Conservation (phyloP, 1,284 basidiomycete species). For the Peniophora sp. region DNA sequence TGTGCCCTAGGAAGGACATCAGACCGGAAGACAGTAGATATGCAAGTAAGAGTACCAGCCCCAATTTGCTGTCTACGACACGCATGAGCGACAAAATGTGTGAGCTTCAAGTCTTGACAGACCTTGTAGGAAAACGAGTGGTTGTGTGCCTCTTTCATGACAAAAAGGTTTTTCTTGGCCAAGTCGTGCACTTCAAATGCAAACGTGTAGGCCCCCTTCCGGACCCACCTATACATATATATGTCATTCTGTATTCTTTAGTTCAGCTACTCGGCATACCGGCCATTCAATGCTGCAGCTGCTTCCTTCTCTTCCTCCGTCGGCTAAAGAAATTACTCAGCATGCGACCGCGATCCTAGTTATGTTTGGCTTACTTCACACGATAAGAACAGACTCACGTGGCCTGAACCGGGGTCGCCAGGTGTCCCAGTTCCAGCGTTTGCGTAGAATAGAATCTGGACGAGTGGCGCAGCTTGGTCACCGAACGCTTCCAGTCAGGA, state of each 20-base stretch:
- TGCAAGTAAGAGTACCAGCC: conserved; percentile 51
- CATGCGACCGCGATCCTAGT: not conserved
- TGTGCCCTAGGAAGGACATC: conserved; percentile 46
- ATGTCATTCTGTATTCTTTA: not conserved
- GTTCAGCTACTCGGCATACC: conserved; percentile 28
- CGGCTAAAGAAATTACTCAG: conserved; percentile 38
- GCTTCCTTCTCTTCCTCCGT: conserved; percentile 69
- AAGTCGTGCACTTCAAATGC: conserved; percentile 71
- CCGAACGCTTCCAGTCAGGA: not conserved
- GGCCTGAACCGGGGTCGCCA: conserved; percentile 34
- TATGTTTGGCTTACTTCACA: conserved; percentile 60
- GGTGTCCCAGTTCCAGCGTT: conserved; percentile 60
- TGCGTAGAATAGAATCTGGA: conserved; percentile 76
- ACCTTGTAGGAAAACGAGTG: conserved; percentile 80
- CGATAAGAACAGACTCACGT: conserved; percentile 70
- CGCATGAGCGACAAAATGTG: conserved; percentile 9
- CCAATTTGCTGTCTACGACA: conserved; percentile 71
- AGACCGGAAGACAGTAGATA: conserved; percentile 5
- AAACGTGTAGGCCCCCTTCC: conserved; percentile 81
- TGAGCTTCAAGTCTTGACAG: conserved; percentile 2
- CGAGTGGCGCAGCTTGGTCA: too few species aligned
- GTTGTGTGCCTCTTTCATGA: conserved; percentile 73
- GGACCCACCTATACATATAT: conserved; percentile 50
- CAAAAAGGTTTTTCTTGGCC: conserved; percentile 44
- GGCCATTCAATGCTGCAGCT: conserved; percentile 42